Evolutionary conservation across 1,284 basidiomycete genomes (phyloP).

Genomic region (Trametes polyzona): DNA sequence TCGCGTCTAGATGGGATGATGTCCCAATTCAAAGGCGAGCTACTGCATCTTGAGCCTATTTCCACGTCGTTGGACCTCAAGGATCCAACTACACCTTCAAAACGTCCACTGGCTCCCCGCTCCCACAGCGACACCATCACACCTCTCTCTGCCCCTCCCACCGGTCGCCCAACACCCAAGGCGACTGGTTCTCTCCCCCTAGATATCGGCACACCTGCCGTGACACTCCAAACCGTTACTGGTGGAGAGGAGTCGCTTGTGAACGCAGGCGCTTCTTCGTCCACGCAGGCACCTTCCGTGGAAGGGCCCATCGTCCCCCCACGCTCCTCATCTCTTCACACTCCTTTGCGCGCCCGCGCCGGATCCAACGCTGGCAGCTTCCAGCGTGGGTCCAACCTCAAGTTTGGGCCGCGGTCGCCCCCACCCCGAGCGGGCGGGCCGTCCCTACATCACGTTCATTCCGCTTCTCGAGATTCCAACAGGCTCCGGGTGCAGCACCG

Average conservation of each 20-base stretch:
- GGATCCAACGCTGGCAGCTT: slow-evolving; percentile 36
- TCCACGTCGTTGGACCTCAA: slow-evolving; percentile 59
- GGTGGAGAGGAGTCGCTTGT: slow-evolving; percentile 28
- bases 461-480: slow-evolving; percentile 48
- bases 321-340: slow-evolving; percentile 59
- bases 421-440: slow-evolving; percentile 24
- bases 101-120: slow-evolving; percentile 40
- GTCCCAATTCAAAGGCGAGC: slow-evolving; percentile 69
- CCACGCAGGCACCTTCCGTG: slow-evolving; percentile 19
- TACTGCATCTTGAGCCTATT: slow-evolving; percentile 64
- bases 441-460: slow-evolving; percentile 34
- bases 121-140: slow-evolving; percentile 33
- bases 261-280: slow-evolving; percentile 24
- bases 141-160: slow-evolving; percentile 18
- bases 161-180: slow-evolving; percentile 28
- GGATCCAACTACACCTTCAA: slow-evolving; percentile 62
- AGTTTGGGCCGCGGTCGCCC: slow-evolving; percentile 44
- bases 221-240: slow-evolving; percentile 32
- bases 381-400: slow-evolving; percentile 27
- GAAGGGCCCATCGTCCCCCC: slow-evolving; percentile 52
- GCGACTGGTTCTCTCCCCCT: slow-evolving; percentile 28
- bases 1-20: slow-evolving; percentile 62
- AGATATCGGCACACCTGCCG: slow-evolving; percentile 28
- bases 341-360: slow-evolving; percentile 43
- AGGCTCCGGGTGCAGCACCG: slow-evolving; percentile 65